These are phyloP conservation scores for Colletotrichum sp. DNA, from an alignment of 2,329 filamentous ascomycete species.

Conservation along the genomic window DNA sequence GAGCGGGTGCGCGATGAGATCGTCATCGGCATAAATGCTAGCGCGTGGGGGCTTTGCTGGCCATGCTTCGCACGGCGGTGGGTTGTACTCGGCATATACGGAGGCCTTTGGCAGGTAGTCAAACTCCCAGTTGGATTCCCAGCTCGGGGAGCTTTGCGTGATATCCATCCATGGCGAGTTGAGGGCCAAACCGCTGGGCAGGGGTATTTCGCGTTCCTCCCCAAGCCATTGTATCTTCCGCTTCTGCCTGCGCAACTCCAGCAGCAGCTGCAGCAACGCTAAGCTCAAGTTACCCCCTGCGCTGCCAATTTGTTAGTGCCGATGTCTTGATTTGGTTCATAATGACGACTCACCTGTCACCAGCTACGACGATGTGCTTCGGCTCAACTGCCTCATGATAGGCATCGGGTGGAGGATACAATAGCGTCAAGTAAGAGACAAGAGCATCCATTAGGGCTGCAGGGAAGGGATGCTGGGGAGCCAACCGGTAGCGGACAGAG, in stretches of 20 bases:
- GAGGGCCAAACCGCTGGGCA: slow-evolving; percentile 69
- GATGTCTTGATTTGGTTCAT: neutral
- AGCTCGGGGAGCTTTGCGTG: slow-evolving; percentile 64
- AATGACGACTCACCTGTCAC: slow-evolving; percentile 60
- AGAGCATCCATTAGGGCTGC: slow-evolving; percentile 75
- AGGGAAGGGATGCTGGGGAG: slow-evolving; percentile 78
- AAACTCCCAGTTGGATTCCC: slow-evolving; percentile 55
- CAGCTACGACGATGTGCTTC: slow-evolving; percentile 71
- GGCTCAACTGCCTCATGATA: slow-evolving; percentile 70
- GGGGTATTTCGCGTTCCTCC: slow-evolving; percentile 58
- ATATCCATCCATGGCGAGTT: slow-evolving; percentile 77
- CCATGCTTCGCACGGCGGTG: slow-evolving; percentile 59
- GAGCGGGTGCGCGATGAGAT: slow-evolving; percentile 67
- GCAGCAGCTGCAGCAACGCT: slow-evolving; percentile 69
- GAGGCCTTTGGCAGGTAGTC: slow-evolving; percentile 66
- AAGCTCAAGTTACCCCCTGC: slow-evolving; percentile 76
- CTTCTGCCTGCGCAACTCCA: slow-evolving; percentile 61
- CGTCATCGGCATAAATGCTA: slow-evolving; percentile 60
- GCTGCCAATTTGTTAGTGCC: slow-evolving; percentile 36
- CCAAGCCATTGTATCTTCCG: slow-evolving; percentile 66
- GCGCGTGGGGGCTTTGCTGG: slow-evolving; percentile 58
- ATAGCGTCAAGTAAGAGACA: slow-evolving; percentile 72
- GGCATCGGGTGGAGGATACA: slow-evolving; percentile 73
- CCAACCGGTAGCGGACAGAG: slow-evolving; percentile 75
- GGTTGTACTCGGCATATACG: slow-evolving; percentile 27